A percentile compares a stretch with the other conserved stretches of the same genome.
Conservation (phyloP, 2,329 filamentous ascomycete species). For the Penicillium fuscoglaucum region DNA sequence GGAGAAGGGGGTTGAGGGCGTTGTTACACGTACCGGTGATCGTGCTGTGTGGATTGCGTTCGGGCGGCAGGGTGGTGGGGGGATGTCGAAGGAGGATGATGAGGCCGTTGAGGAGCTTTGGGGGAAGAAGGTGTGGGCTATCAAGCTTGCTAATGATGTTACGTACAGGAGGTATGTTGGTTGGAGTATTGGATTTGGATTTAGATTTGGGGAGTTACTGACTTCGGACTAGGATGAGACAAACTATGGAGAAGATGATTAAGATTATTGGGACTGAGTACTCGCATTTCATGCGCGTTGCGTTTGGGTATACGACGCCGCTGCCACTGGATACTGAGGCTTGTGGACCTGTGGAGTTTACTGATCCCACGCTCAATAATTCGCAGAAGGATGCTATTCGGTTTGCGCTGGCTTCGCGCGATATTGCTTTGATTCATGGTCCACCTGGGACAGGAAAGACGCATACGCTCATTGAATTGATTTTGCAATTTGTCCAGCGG, state of each 20-base stretch:
- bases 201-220: constrained; percentile 11
- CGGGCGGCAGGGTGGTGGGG: constrained; percentile 40
- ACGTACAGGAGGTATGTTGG: constrained; percentile 59
- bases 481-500: constrained; percentile 79
- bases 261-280: constrained; percentile 58
- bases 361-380: constrained; percentile 58
- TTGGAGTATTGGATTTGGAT: not conserved
- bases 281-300: constrained; percentile 59
- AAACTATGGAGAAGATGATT: constrained; percentile 61
- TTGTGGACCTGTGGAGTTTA: constrained; percentile 52
- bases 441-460: constrained; percentile 97
- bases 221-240: constrained; percentile 54
- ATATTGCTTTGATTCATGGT: constrained; percentile 89
- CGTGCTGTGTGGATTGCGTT: constrained; percentile 48
- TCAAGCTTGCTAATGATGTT: constrained; percentile 67
- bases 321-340: constrained; percentile 51
- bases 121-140: constrained; percentile 61
- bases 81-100: constrained; percentile 41
- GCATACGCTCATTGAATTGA: constrained; percentile 91
- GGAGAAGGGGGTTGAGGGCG: constrained; percentile 43
- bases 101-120: constrained; percentile 53
- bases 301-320: constrained; percentile 60
- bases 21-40: constrained; percentile 48
- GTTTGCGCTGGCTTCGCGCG: constrained; percentile 80
- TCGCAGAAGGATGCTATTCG: constrained; percentile 65